Conservation (phyloP, 306 rosid genomes). For the Cucurbita moschata region DNA sequence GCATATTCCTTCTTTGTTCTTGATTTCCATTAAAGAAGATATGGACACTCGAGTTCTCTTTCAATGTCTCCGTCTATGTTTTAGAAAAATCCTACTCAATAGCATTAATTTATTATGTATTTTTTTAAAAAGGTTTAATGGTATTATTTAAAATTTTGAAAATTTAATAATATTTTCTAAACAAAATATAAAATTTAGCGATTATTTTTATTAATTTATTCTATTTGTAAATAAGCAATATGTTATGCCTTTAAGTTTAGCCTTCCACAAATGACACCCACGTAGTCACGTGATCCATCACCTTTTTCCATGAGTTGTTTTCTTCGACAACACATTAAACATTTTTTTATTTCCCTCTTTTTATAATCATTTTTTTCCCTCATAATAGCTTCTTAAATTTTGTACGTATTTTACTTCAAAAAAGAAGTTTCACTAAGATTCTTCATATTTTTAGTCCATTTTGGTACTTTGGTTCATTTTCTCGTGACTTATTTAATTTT, state of each 20-base stretch:
- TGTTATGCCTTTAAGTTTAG: background rate
- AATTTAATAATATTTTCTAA: too few species aligned
- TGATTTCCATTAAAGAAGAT: background rate
- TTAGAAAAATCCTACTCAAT: background rate
- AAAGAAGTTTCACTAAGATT: background rate
- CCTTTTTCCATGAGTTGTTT: background rate
- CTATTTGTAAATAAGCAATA: background rate
- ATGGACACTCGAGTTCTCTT: background rate
- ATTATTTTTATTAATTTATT: too few species aligned
- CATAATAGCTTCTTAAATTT: background rate
- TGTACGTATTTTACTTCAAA: background rate
- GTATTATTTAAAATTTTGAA: too few species aligned
- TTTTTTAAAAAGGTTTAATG: too few species aligned
- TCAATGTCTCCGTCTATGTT: background rate
- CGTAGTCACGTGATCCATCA: background rate
- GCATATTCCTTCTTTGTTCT: background rate
- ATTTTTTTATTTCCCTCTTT: background rate
- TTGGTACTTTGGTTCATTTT: background rate
- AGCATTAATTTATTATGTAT: background rate
- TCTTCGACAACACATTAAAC: background rate
- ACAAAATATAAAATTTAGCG: too few species aligned
- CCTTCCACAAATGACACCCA: background rate
- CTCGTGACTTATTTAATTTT: background rate
- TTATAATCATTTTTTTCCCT: background rate
- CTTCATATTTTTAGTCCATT: background rate